A percentile compares a stretch with the other conserved stretches of the same genome.
phyloP scores from a whole-genome alignment of 1,284 basidiomycete species.

The Puccinia polysora region DNA sequence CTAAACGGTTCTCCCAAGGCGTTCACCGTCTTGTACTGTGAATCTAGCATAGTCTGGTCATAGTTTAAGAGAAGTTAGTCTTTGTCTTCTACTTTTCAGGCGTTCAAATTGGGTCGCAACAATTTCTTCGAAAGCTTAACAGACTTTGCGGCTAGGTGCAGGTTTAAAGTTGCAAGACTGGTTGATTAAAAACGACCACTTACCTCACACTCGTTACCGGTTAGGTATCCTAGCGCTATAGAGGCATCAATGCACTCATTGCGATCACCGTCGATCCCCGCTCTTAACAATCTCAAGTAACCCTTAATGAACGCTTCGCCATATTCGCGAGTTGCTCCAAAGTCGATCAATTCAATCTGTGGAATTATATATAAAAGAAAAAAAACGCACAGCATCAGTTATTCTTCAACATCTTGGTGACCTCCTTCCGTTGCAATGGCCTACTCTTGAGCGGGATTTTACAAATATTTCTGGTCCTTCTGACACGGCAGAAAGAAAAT shows the following conservation, averaged over 20 bases:
- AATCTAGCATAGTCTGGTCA: conserved; percentile 72
- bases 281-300: conserved; percentile 75
- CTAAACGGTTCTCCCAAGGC: conserved; percentile 74
- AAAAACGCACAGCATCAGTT: not conserved
- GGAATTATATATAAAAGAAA: not conserved
- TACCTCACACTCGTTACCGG: conserved; percentile 78
- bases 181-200: conserved; percentile 45
- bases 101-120: too few species aligned
- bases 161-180: too few species aligned
- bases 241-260: conserved; percentile 70
- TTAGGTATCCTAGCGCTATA: conserved; percentile 77
- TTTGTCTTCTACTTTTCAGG: not conserved
- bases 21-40: conserved; percentile 77
- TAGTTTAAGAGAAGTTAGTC: too few species aligned
- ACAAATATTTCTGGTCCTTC: not conserved
- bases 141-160: not conserved
- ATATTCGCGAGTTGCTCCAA: conserved; percentile 88
- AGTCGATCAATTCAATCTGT: conserved; percentile 83
- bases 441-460: not conserved
- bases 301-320: conserved; percentile 78
- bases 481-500: not conserved
- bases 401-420: not conserved
- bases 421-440: too few species aligned
- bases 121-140: not conserved
- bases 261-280: conserved; percentile 69